Conservation (phyloP, 257 asterid genomes). For the Primulina huaijiensis region DNA sequence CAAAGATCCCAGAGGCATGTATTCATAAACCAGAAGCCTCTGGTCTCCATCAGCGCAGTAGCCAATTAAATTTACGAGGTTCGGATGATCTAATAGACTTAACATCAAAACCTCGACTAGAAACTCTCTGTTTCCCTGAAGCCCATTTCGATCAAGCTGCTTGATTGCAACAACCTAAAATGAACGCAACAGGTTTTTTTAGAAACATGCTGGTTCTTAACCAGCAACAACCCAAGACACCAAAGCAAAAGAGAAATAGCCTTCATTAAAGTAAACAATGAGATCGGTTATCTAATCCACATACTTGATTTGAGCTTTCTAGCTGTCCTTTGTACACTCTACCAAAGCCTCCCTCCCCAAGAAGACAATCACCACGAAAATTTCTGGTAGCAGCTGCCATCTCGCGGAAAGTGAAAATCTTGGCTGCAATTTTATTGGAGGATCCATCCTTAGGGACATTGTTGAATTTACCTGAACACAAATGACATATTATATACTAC, state of each 20-base stretch:
- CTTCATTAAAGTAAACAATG: background rate
- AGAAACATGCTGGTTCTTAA: background rate
- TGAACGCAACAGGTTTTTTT: background rate
- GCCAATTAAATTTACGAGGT: conserved; percentile 86
- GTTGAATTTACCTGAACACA: conserved; percentile 42
- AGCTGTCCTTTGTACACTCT: conserved; percentile 86
- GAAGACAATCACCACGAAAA: conserved; percentile 60
- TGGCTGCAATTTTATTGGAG: conserved; percentile 64
- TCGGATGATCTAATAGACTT: conserved; percentile 81
- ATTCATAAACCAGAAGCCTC: conserved; percentile 84
- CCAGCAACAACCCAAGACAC: background rate
- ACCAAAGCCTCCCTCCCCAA: conserved; percentile 98
- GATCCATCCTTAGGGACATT: conserved; percentile 51
- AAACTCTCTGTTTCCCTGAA: conserved; percentile 89
- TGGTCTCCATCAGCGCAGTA: conserved; percentile 97
- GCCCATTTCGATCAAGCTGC: conserved; percentile 90
- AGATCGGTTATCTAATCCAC: background rate
- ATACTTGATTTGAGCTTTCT: conserved; percentile 62
- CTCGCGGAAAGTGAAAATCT: conserved; percentile 73
- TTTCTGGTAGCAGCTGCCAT: conserved; percentile 78
- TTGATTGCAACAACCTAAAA: conserved; percentile 80
- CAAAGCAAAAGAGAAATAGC: background rate
- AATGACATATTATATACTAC: conserved; percentile 18
- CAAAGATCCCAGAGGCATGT: conserved; percentile 82
- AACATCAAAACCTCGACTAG: conserved; percentile 89